Conservation (phyloP, 306 rosid species). For the Rubus idaeus region DNA sequence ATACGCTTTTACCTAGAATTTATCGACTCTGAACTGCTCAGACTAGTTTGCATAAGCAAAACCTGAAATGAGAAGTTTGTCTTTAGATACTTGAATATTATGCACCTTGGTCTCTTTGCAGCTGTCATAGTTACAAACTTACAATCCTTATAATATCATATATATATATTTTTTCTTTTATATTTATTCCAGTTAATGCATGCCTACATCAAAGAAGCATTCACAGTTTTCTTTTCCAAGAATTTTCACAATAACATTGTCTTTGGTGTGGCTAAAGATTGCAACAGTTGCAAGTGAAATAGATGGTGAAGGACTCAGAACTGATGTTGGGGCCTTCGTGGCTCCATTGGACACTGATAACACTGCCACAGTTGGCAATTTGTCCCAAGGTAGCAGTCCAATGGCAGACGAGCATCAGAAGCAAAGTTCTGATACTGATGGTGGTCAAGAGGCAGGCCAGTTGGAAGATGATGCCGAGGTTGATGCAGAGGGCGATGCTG, state of each 20-base stretch:
- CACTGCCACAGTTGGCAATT: slow-evolving; percentile 34
- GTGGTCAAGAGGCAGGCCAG: slow-evolving; percentile 79
- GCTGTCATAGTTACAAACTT: not conserved
- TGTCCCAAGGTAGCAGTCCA: slow-evolving; percentile 60
- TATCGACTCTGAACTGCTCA: not conserved
- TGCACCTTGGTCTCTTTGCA: not conserved
- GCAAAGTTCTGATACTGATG: slow-evolving; percentile 73
- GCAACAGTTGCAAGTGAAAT: slow-evolving; percentile 62
- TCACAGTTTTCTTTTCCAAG: not conserved
- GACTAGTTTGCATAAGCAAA: not conserved
- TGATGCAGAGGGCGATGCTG: slow-evolving; percentile 78
- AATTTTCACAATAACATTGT: not conserved
- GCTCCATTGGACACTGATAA: slow-evolving; percentile 65
- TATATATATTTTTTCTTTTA: not conserved
- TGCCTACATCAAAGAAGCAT: not conserved
- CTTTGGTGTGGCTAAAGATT: slow-evolving; percentile 36
- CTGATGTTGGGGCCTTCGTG: slow-evolving; percentile 46
- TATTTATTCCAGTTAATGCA: not conserved
- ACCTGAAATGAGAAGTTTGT: not conserved
- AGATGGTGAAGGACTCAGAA: slow-evolving; percentile 66
- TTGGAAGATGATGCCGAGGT: slow-evolving; percentile 80
- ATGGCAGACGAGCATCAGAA: slow-evolving; percentile 75
- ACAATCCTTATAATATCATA: not conserved
- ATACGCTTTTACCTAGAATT: not conserved
- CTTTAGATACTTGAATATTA: not conserved